Base-by-base conservation (phyloP, 2,329 filamentous ascomycete species). In the Neoarthrinium moseri region DNA sequence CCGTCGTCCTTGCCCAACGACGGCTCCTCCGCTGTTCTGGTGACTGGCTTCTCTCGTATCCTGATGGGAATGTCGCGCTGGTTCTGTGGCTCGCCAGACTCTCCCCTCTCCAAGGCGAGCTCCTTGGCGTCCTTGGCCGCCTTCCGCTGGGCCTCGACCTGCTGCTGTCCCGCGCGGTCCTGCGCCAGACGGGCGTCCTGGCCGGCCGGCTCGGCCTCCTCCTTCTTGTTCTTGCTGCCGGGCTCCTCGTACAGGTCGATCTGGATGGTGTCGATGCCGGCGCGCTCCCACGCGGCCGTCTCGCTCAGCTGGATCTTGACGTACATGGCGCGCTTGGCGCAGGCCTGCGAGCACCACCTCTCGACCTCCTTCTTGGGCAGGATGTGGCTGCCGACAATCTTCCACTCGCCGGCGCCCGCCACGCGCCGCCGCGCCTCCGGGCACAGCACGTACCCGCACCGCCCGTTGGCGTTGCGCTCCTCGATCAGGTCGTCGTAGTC, bases 401-500 rank as follows among this genome's bases (percentile, higher is more conserved):
- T 86, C 70, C 84, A 91, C 52, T 82, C 80, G 13, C 82, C 84
- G 2, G 75, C 78, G 10, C 73, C 69, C 13, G 74, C 69, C 42
- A 79, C 73, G 24, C 74, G 73, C 24, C 77, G 73, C 30, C 83
- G 83, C n/a, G 81, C 75, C 13, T 76, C 77, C 1, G 81, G 69
- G 65, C 94, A 99, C 22, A 97, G 75, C 0, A 80, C 75, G 63
- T 96, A 97, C 2, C 91, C 94, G 68, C 94, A 99, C 17, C 81
- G 76, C 34, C 78, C 81, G 56, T 89, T 85, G 54, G 89, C 86
- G 64, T 95, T 95, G 58, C 94, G 87, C 72, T 99, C 94, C 53
- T 87, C 80, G 49, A 96, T 84, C 40, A 97, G 73, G 53, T 89
- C 87, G 61, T 96, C 90, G 71, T 95, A 95, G 71, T 99, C 92